Conservation (phyloP, 805 yeast species). For the Yarrowia sp. region DNA sequence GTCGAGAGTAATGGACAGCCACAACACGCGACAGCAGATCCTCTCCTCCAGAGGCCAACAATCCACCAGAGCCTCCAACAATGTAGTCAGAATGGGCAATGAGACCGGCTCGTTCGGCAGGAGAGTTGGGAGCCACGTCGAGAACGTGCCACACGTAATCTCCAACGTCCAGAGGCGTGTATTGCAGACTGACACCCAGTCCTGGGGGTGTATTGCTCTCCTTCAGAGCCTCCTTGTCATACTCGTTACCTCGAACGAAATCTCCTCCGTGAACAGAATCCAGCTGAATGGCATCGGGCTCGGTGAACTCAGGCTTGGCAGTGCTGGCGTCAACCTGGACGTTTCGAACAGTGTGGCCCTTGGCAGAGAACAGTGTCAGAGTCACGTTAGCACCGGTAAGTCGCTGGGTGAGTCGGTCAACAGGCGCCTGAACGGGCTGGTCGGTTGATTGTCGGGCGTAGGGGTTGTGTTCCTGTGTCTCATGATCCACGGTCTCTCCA, state of each 20-base stretch:
- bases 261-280: slow-evolving; percentile 35
- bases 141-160: slow-evolving; percentile 86
- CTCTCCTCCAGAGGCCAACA: slow-evolving; percentile 85
- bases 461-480: slow-evolving; percentile 22
- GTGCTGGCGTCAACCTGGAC: slow-evolving; percentile 41
- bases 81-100: slow-evolving; percentile 85
- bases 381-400: slow-evolving; percentile 19
- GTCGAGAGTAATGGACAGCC: slow-evolving; percentile 35
- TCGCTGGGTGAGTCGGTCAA: slow-evolving; percentile 7
- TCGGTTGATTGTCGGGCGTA: slow-evolving; percentile 8
- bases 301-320: slow-evolving; percentile 7
- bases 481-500: slow-evolving; percentile 40
- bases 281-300: slow-evolving; percentile 39
- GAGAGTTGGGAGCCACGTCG: slow-evolving; percentile 67
- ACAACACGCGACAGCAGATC: slow-evolving; percentile 67
- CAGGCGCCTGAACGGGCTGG: slow-evolving; percentile 18
- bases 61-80: slow-evolving; percentile 83
- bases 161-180: slow-evolving; percentile 71
- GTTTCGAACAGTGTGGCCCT: slow-evolving; percentile 39
- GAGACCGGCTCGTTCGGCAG: slow-evolving; percentile 80
- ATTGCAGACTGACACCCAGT: slow-evolving; percentile 58
- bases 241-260: slow-evolving; percentile 9
- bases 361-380: slow-evolving; percentile 32
- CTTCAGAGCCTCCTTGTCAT: slow-evolving; percentile 25
- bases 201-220: slow-evolving; percentile 38